Evolutionary conservation across 176 grass and related monocot genomes (phyloP).

Genomic region (Olyra latifolia): DNA sequence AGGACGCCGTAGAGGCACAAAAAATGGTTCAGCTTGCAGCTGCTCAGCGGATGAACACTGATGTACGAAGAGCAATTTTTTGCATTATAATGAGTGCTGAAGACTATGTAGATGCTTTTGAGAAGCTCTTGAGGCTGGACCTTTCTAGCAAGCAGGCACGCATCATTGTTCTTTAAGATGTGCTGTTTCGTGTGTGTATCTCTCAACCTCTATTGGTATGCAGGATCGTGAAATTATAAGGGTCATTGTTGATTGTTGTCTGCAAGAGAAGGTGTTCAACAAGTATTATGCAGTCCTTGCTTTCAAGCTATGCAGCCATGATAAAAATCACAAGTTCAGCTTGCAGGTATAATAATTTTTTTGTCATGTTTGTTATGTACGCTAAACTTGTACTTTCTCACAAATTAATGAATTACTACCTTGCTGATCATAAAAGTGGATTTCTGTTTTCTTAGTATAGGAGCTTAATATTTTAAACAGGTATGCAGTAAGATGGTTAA

Average conservation of each 20-base stretch:
- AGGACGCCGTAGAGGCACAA: conserved; percentile 71
- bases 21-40: conserved; percentile 82
- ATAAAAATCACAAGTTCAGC: conserved; percentile 97
- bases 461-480: too few species aligned
- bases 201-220: neutral
- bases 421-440: neutral
- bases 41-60: conserved; percentile 92
- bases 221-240: conserved; percentile 94
- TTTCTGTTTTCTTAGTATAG: conserved; percentile 5
- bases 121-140: conserved; percentile 90
- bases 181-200: conserved; percentile 7
- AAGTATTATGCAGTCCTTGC: conserved; percentile 74
- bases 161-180: neutral
- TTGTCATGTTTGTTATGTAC: conserved; percentile 3
- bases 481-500: neutral
- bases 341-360: conserved; percentile 60
- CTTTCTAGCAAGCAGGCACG: conserved; percentile 83
- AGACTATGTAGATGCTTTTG: conserved; percentile 95
- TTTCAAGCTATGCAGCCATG: conserved; percentile 86
- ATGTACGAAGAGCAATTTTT: conserved; percentile 84
- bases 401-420: neutral
- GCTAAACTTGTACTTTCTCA: neutral
- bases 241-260: conserved; percentile 91
- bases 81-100: conserved; percentile 93
- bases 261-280: too few species aligned